These are phyloP conservation scores for Scutellospora calospora DNA, from an alignment of 371 early-diverging fungal genomes.

Conservation along the genomic window DNA sequence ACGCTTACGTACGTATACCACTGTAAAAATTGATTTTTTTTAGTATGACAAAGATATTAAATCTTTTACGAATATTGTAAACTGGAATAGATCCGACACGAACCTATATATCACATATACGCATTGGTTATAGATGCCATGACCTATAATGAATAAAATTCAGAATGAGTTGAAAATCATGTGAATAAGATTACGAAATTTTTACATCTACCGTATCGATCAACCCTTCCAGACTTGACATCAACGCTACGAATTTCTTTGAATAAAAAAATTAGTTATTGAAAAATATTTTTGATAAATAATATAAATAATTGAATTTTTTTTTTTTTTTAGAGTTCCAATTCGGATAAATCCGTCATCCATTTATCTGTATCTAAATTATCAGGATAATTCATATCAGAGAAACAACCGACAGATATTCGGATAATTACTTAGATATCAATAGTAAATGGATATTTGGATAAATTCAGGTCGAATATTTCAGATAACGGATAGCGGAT, in stretches of 20 bases:
- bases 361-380: too few relatives aligned
- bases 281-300: too few relatives aligned
- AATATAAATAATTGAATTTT: too few relatives aligned
- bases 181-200: background rate
- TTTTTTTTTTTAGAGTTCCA: too few relatives aligned
- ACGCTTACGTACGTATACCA: constrained; percentile 30
- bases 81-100: constrained; percentile 47
- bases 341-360: too few relatives aligned
- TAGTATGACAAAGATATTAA: background rate
- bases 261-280: background rate
- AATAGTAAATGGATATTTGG: background rate
- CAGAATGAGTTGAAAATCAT: background rate
- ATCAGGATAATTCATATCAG: too few relatives aligned
- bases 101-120: constrained; percentile 61
- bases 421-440: background rate
- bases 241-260: constrained; percentile 65
- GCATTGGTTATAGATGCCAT: constrained; percentile 55
- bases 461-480: too few relatives aligned
- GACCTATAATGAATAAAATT: constrained; percentile 48
- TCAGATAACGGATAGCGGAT: too few relatives aligned
- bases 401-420: too few relatives aligned
- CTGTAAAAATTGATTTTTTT: background rate
- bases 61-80: too few relatives aligned
- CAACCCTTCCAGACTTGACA: constrained; percentile 61
- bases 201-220: constrained; percentile 56